Evolutionary conservation across 1,139 yeast genomes (phyloP), one percentile per base, ranked within the genome.

Genomic region (Meyerozyma elateridarum): DNA sequence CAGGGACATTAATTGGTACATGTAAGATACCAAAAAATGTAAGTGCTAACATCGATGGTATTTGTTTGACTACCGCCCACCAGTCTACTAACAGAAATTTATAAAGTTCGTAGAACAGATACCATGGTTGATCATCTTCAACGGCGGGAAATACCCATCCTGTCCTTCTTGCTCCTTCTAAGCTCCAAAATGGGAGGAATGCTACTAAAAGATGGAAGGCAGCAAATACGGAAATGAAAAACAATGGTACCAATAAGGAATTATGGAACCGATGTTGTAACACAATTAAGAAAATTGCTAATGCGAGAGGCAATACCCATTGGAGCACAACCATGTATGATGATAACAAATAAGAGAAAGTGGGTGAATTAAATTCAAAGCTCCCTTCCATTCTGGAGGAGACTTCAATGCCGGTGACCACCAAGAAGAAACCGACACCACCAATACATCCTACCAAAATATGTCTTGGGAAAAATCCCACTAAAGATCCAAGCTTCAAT

Each of bases 1-100:
- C 97, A 3, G 98, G 98, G 6, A 91, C 96, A 52, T 91, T 91
- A 41, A 91, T 91, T 4, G 98, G 98, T 8, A 91, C 98, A 52
- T 91, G 98, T 34, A 91, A 62, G 28, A 91, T 83, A 4, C 98
- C 98, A 50, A 91, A 91, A 53, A 91, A 91, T 0, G 98, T 89
- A 41, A 91, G 64, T 0, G 98, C 98, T 40, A 91, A 63, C 96
- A 91, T 91, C 4, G 95, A 83, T 6, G 98, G 98, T 11, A 88
- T 41, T 46, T 89, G 87, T 36, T 72, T 65, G 2, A 78, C 36
- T 22, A 91, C 69, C 20, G 82, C 71, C 44, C 64, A 51, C 89
- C 95, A 85, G 52, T 85, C 78, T 11, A 88, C 93, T 30, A 73
- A 56, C 5, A 61, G 57, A 50, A 88, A 79, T 44, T 84, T 71